phyloP scores from a whole-genome alignment of 2,329 filamentous ascomycete genomes.

The Xylariaceae sp. region DNA sequence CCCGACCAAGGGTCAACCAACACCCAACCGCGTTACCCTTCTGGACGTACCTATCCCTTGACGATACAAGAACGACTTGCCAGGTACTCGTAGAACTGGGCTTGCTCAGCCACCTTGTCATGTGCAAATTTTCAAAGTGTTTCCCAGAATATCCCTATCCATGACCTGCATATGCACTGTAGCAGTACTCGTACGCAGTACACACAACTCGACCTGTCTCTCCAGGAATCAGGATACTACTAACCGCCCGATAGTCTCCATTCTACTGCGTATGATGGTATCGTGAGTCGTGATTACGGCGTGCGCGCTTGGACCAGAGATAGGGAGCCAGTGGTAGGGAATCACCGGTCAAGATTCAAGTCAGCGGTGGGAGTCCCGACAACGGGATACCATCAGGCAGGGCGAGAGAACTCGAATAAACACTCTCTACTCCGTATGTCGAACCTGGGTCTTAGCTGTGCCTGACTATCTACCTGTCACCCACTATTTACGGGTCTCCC shows the following conservation, averaged over 20 bases:
- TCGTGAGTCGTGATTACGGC: neutral
- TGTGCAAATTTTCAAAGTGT: no score
- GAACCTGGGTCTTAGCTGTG: neutral
- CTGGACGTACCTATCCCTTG: no score
- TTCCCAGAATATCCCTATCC: no score
- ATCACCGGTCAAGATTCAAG: neutral
- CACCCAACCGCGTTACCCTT: neutral
- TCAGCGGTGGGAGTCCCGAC: neutral
- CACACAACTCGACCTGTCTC: no score
- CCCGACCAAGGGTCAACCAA: neutral
- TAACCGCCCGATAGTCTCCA: neutral
- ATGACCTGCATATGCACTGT: no score
- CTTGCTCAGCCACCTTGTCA: no score
- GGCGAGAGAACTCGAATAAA: neutral
- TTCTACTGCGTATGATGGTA: neutral
- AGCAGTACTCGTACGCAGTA: no score
- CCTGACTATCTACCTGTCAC: neutral
- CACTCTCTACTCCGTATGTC: neutral
- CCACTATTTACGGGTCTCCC: neutral
- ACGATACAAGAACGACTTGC: no score
- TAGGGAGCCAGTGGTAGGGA: neutral
- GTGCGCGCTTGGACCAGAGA: neutral
- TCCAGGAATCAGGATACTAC: no score
- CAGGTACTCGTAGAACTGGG: no score
- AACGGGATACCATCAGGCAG: neutral